These are phyloP conservation scores for Dillenia suffruticosa DNA, from an alignment of 164 flowering plant genomes.

Conservation along the genomic window DNA sequence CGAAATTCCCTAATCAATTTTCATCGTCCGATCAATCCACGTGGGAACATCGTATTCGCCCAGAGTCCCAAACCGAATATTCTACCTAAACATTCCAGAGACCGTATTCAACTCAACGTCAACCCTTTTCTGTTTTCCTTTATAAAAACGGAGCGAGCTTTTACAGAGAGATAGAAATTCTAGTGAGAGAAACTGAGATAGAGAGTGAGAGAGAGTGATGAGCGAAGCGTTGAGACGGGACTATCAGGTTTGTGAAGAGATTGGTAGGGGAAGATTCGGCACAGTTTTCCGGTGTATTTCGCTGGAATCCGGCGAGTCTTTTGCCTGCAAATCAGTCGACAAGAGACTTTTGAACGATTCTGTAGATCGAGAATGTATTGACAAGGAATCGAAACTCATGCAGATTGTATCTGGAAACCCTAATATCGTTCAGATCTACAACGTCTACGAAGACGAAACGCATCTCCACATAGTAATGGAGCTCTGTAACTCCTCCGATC, in stretches of 20 bases:
- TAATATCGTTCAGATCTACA: slow-evolving; percentile 33
- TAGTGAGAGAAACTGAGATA: not conserved
- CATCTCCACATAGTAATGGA: slow-evolving; percentile 50
- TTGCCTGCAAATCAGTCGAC: slow-evolving; percentile 72
- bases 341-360: slow-evolving; percentile 40
- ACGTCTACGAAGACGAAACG: slow-evolving; percentile 44
- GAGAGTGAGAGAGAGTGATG: slow-evolving; percentile 28
- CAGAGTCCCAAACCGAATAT: too few relatives aligned
- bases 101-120: too few relatives aligned
- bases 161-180: too few relatives aligned
- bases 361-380: slow-evolving; percentile 53
- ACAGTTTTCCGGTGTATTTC: slow-evolving; percentile 52
- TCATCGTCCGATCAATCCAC: too few relatives aligned
- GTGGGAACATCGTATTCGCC: too few relatives aligned
- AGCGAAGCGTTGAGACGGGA: slow-evolving; percentile 40
- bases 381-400: slow-evolving; percentile 57
- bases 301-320: slow-evolving; percentile 28
- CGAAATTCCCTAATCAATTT: too few relatives aligned
- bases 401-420: slow-evolving; percentile 38
- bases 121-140: too few relatives aligned
- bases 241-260: slow-evolving; percentile 57
- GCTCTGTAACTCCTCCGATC: slow-evolving; percentile 37
- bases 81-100: too few relatives aligned
- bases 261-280: slow-evolving; percentile 83
- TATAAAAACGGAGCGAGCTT: too few relatives aligned